Percentiles rank a stretch among this genome's conserved stretches.
Conservation (phyloP, 345 rosid species). For the Dipteronia dyeriana region DNA sequence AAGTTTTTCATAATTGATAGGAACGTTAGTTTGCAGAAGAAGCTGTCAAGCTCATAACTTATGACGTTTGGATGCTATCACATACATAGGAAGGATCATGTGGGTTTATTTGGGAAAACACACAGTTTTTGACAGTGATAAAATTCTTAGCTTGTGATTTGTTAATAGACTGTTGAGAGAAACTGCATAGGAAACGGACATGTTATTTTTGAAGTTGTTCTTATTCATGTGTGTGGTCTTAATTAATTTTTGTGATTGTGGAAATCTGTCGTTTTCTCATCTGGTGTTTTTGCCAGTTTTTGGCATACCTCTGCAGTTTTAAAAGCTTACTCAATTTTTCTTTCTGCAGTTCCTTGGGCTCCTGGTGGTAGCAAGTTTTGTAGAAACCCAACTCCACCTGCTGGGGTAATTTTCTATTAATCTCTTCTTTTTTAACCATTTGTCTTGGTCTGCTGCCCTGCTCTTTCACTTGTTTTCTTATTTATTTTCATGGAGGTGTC, state of each 20-base stretch:
- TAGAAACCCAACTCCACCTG: constrained; percentile 93
- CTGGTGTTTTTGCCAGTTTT: not conserved
- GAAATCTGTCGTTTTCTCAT: not conserved
- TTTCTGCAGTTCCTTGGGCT: constrained; percentile 92
- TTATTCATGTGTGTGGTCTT: not conserved
- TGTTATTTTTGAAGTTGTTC: not conserved
- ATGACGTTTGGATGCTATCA: no score
- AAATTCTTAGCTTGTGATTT: no score
- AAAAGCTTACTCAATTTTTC: constrained; percentile 25
- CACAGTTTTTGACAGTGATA: no score
- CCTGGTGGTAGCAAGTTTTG: constrained; percentile 95
- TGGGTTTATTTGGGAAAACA: no score
- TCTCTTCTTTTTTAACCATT: constrained; percentile 3
- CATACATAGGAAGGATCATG: no score
- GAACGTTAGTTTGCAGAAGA: no score
- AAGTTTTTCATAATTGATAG: no score
- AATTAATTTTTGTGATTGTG: not conserved
- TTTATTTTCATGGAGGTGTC: not conserved
- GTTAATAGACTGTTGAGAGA: no score
- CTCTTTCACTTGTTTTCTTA: not conserved
- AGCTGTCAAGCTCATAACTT: no score
- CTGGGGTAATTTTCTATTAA: constrained; percentile 59
- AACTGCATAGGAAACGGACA: not conserved
- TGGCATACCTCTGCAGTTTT: not conserved
- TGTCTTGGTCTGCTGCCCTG: constrained; percentile 9